These are phyloP conservation scores for Pterulicium gracile DNA, from an alignment of 1,284 basidiomycete genomes.

Conservation along the genomic window DNA sequence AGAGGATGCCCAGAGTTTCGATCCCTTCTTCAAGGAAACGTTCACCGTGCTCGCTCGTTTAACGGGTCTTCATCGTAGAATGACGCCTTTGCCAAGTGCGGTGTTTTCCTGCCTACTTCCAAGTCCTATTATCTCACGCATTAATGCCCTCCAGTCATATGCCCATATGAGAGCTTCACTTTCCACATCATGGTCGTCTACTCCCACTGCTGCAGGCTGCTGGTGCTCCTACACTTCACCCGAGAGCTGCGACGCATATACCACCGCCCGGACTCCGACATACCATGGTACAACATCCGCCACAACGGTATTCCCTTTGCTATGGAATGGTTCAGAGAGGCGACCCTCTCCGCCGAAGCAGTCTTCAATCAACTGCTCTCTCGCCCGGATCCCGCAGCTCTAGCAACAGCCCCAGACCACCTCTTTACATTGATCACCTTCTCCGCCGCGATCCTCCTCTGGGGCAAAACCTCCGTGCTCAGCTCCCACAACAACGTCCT, in stretches of 20 bases:
- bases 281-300: conserved; percentile 21
- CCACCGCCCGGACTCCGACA: conserved; percentile 14
- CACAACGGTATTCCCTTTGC: conserved; percentile 23
- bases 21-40: background rate
- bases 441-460: conserved; percentile 27
- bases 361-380: conserved; percentile 23
- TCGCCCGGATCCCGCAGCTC: conserved; percentile 20
- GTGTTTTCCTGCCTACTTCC: no score
- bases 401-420: conserved; percentile 29
- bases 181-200: conserved; percentile 26
- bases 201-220: conserved; percentile 25
- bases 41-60: background rate
- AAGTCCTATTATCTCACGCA: no score
- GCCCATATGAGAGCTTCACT: conserved; percentile 28
- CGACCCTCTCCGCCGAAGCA: conserved; percentile 25
- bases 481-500: background rate
- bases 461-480: background rate
- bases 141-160: no score
- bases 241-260: conserved; percentile 20
- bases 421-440: conserved; percentile 31
- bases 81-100: background rate
- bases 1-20: background rate
- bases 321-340: conserved; percentile 27
- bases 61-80: background rate
- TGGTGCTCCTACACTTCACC: conserved; percentile 26